phyloP scores from a whole-genome alignment of 352 stramenopile species.

The Globisporangium spiculum region DNA sequence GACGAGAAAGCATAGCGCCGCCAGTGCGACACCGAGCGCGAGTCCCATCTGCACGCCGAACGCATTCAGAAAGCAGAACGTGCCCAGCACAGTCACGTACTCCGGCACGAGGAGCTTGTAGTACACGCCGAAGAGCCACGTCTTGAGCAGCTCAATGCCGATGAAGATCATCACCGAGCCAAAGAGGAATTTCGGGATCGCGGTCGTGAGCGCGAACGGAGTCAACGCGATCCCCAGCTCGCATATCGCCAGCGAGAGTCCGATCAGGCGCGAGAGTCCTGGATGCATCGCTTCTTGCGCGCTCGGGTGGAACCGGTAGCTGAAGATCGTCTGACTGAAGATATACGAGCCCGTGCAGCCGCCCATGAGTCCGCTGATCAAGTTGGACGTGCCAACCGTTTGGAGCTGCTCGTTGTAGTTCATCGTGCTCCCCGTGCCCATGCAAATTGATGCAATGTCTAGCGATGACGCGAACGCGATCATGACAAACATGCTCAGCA shows the following conservation, averaged over 20 bases:
- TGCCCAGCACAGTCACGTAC: conserved; percentile 89
- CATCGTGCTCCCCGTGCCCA: conserved; percentile 90
- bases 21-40: conserved; percentile 37
- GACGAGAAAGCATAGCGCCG: conserved; percentile 82
- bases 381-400: conserved; percentile 93
- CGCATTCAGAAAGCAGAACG: conserved; percentile 90
- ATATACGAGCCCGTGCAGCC: conserved; percentile 91
- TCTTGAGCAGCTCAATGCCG: conserved; percentile 92
- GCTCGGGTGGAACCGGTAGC: conserved; percentile 53
- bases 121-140: conserved; percentile 60
- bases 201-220: conserved; percentile 88
- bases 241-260: conserved; percentile 48
- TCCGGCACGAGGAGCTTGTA: conserved; percentile 71
- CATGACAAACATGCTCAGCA: conserved; percentile 94
- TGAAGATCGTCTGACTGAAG: conserved; percentile 94
- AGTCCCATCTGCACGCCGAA: conserved; percentile 90
- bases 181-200: conserved; percentile 97
- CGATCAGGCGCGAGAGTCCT: conserved; percentile 61
- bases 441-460: conserved; percentile 94
- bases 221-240: conserved; percentile 65
- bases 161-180: conserved; percentile 97
- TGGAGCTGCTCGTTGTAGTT: conserved; percentile 94
- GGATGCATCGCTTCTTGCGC: conserved; percentile 33
- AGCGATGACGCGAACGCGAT: conserved; percentile 93
- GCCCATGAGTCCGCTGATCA: conserved; percentile 81